Conservation (phyloP, 2,329 filamentous ascomycete genomes). For the Penicillium hesseltinei region DNA sequence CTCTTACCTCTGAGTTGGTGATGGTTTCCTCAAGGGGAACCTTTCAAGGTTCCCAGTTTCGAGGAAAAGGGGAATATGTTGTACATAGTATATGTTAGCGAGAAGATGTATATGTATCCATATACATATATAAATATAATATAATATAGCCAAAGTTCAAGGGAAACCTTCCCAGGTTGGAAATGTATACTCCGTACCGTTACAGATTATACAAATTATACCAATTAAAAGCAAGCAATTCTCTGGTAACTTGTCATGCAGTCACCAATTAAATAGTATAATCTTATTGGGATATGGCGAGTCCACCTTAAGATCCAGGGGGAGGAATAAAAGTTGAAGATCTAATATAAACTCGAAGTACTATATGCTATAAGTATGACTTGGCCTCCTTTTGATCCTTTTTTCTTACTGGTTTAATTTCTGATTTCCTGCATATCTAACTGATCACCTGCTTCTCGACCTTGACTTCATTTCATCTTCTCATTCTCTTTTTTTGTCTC, state of each 20-base stretch:
- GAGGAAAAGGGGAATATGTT: not conserved
- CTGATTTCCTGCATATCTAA: not conserved
- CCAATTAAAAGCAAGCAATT: not conserved
- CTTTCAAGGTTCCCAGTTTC: not conserved
- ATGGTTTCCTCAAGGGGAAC: not conserved
- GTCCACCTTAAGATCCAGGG: conserved; percentile 1
- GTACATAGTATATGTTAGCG: not conserved
- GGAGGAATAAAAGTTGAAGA: not conserved
- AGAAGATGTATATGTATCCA: not conserved
- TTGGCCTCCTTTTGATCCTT: not conserved
- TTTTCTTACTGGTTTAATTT: not conserved
- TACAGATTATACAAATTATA: too few species aligned
- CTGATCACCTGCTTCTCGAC: not conserved
- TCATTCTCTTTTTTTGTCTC: not conserved
- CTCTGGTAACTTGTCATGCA: not conserved
- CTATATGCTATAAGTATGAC: conserved; percentile 1
- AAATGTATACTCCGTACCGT: too few species aligned
- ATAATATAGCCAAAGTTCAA: not conserved
- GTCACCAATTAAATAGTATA: not conserved
- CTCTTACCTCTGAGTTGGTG: not conserved
- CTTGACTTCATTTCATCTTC: not conserved
- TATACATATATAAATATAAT: not conserved
- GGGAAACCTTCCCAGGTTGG: not conserved
- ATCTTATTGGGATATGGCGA: not conserved
- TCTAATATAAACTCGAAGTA: not conserved